Percentiles rank a stretch among this genome's conserved stretches.
phyloP scores from a whole-genome alignment of 257 asterid genomes.

The Penstemon davidsonii region DNA sequence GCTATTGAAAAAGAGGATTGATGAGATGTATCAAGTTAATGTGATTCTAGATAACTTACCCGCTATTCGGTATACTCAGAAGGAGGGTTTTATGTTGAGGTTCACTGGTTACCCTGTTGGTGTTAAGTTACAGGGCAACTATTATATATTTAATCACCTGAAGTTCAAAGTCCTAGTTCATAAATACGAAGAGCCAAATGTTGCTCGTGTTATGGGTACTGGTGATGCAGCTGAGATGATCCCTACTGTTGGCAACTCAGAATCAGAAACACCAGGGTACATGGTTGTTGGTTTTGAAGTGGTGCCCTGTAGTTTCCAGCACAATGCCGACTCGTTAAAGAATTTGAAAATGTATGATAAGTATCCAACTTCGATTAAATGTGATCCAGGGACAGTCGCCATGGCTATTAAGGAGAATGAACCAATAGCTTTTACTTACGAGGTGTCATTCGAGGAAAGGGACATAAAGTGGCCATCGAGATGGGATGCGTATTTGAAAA shows the following conservation, averaged over 20 bases:
- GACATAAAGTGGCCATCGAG: constrained; percentile 91
- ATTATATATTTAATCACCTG: constrained; percentile 70
- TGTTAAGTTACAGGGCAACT: constrained; percentile 52
- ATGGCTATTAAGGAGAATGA: constrained; percentile 67
- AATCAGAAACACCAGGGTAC: constrained; percentile 61
- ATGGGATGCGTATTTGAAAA: constrained; percentile 87
- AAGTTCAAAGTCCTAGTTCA: constrained; percentile 68
- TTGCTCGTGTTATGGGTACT: constrained; percentile 79
- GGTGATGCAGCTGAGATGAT: constrained; percentile 77
- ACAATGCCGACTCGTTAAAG: constrained; percentile 47
- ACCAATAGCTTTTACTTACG: constrained; percentile 66
- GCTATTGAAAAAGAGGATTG: constrained; percentile 76
- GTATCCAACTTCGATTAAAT: constrained; percentile 58
- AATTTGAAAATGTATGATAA: constrained; percentile 58
- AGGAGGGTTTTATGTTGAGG: constrained; percentile 59
- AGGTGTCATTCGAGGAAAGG: constrained; percentile 68
- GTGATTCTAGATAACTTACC: constrained; percentile 82
- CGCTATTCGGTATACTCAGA: constrained; percentile 66
- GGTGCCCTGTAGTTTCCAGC: constrained; percentile 73
- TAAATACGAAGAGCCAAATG: constrained; percentile 62
- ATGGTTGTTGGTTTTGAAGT: constrained; percentile 91
- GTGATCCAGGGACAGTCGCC: constrained; percentile 58
- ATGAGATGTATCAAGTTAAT: constrained; percentile 85
- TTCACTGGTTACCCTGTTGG: constrained; percentile 85
- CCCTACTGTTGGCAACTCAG: constrained; percentile 44